These are phyloP conservation scores for Naganishia onofrii DNA, from an alignment of 768 basidiomycete species.

Conservation along the genomic window DNA sequence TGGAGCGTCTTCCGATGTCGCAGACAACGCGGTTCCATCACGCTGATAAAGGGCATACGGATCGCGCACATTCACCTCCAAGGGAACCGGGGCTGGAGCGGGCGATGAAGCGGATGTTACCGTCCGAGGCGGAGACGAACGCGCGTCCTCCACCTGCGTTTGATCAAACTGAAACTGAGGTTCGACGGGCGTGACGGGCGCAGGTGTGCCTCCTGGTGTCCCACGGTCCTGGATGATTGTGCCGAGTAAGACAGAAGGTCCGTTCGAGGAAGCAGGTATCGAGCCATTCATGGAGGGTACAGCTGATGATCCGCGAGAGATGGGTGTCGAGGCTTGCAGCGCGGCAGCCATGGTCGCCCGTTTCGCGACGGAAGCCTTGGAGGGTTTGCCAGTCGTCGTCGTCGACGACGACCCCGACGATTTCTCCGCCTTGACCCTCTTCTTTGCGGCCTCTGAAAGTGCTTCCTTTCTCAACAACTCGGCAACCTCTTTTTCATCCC, in stretches of 20 bases:
- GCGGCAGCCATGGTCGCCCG: slow-evolving; percentile 10
- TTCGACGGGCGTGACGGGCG: background rate
- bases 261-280: background rate
- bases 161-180: background rate
- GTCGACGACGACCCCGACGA: background rate
- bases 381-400: background rate
- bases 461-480: slow-evolving; percentile 39
- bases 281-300: slow-evolving; percentile 8
- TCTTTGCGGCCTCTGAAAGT: slow-evolving; percentile 30
- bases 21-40: background rate
- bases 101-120: background rate
- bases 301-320: slow-evolving; percentile 11
- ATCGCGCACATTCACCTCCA: background rate
- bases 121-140: background rate
- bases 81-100: background rate
- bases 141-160: background rate
- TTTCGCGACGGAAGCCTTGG: slow-evolving; percentile 4
- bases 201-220: slow-evolving; percentile 3
- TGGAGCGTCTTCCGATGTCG: slow-evolving; percentile 9
- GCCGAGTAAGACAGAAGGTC: slow-evolving; percentile 7
- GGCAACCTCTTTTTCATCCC: slow-evolving; percentile 65
- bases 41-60: slow-evolving; percentile 2
- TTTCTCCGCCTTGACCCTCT: slow-evolving; percentile 8
- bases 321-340: slow-evolving; percentile 3
- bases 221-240: slow-evolving; percentile 22